These are phyloP conservation scores for Plectosphaerella sp. DNA, from an alignment of 2,329 filamentous ascomycete genomes.

Conservation along the genomic window DNA sequence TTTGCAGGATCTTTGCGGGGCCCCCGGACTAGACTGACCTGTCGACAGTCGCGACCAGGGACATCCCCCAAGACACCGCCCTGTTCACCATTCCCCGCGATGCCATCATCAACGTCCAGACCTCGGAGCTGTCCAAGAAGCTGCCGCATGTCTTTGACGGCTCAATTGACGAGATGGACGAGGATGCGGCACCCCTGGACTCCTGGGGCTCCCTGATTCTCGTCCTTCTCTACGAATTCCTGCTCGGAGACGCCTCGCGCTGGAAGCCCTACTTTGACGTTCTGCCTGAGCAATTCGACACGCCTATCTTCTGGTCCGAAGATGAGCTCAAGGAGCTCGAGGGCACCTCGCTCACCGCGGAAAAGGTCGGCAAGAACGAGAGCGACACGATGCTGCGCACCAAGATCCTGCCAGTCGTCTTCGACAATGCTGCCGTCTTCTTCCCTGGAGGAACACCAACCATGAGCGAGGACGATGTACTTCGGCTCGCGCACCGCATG, in stretches of 20 bases:
- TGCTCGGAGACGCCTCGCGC: slow-evolving; percentile 52
- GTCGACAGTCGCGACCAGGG: slow-evolving; percentile 58
- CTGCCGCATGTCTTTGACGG: slow-evolving; percentile 50
- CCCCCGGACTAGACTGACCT: slow-evolving; percentile 6
- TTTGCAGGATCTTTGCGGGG: too few relatives aligned
- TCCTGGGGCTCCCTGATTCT: slow-evolving; percentile 63
- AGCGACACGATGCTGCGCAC: slow-evolving; percentile 66
- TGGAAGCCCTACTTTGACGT: slow-evolving; percentile 80
- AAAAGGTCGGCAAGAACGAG: slow-evolving; percentile 68
- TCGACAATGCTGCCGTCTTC: slow-evolving; percentile 41
- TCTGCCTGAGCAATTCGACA: slow-evolving; percentile 69
- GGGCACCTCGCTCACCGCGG: slow-evolving; percentile 65
- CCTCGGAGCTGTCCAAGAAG: slow-evolving; percentile 60
- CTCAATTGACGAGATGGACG: slow-evolving; percentile 23
- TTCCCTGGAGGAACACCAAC: slow-evolving; percentile 27
- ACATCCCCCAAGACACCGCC: slow-evolving; percentile 70
- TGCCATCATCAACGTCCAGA: slow-evolving; percentile 67
- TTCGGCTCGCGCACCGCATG: slow-evolving; percentile 67
- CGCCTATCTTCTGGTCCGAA: slow-evolving; percentile 83
- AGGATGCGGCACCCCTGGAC: slow-evolving; percentile 37
- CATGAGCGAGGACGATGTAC: slow-evolving; percentile 38
- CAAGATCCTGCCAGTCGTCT: slow-evolving; percentile 47
- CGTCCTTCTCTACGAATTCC: slow-evolving; percentile 72
- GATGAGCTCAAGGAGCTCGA: slow-evolving; percentile 69
- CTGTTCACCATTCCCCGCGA: slow-evolving; percentile 76